These are phyloP conservation scores for Brassica rapa DNA, from an alignment of 345 rosid genomes.

Conservation along the genomic window DNA sequence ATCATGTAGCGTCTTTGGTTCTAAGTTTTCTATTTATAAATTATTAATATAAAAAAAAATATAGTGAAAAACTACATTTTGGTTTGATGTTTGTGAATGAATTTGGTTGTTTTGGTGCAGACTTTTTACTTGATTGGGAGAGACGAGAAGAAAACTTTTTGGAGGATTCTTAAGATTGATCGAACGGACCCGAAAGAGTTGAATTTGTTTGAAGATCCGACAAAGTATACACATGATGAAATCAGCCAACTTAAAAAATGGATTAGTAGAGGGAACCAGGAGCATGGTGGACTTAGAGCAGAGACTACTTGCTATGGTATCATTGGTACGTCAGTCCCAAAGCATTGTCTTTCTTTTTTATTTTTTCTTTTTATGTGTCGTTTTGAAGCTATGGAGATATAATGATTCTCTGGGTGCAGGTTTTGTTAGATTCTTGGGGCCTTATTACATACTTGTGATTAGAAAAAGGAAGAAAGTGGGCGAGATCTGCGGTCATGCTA, in stretches of 20 bases:
- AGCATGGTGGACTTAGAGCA: conserved; percentile 66
- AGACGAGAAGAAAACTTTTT: conserved; percentile 55
- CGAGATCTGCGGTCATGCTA: conserved; percentile 66
- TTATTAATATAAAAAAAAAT: neutral
- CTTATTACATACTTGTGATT: conserved; percentile 82
- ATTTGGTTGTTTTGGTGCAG: conserved; percentile 42
- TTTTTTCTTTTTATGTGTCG: neutral
- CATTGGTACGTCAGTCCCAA: conserved; percentile 53
- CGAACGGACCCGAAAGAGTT: conserved; percentile 62
- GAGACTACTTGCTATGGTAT: conserved; percentile 77
- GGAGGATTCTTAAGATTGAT: conserved; percentile 82
- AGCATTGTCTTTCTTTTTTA: neutral
- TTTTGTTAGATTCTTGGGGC: conserved; percentile 82
- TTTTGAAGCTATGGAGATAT: conserved; percentile 8
- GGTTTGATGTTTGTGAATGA: neutral
- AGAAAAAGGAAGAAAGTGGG: conserved; percentile 84
- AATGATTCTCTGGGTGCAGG: conserved; percentile 50
- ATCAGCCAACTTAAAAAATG: conserved; percentile 57
- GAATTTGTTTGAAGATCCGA: conserved; percentile 60
- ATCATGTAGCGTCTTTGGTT: conserved; percentile 27
- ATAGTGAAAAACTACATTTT: neutral
- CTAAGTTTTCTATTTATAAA: neutral
- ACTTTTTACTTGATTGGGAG: conserved; percentile 81
- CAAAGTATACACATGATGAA: conserved; percentile 58
- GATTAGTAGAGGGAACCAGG: conserved; percentile 60